Evolutionary conservation across 208 protist genomes (phyloP), one percentile per base, ranked within the genome.

Genomic region (Herpetomonas muscarum): DNA sequence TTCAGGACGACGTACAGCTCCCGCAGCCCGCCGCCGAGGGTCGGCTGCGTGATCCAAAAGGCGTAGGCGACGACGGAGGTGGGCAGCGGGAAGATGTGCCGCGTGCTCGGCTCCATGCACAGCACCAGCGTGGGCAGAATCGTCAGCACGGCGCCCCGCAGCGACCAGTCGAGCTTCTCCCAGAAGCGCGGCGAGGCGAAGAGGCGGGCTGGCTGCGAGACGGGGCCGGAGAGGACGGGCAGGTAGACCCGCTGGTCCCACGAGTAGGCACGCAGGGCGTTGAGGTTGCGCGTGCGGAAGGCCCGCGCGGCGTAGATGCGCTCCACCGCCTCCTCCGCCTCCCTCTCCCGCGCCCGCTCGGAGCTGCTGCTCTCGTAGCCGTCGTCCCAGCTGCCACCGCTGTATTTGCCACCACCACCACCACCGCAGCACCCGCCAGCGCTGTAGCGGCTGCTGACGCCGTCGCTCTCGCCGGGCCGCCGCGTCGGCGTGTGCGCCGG

Each of bases 41-140:
- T 94, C 28, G 87, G 87, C 75, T 77, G 67, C 21, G 74, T 82
- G 46, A 90, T 92, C 83, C 87, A 94, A 63, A 80, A 94, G 17
- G 87, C 87, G 52, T 83, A 81, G 26, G 84, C 77, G 26, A 90
- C 76, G 12, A 78, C 76, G 28, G 81, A 88, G 25, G 84, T 70
- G 21, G 71, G 77, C 34, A 84, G 37, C 2, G 87, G 84, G 48
- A 94, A 91, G 61, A 90, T 81, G 52, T 76, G 28, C 21, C 41
- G 25, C 34, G 87, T 91, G 26, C 49, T 39, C 44, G 81, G 81
- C 64, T 94, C 81, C 19, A 90, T 48, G 9, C 74, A 85, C 26
- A 94, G 64, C 39, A 94, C 81, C 49, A 91, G 83, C 2, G 72
- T 74, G 12, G 87, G 87, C 44, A 94, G 42, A 13, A 94, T 87